phyloP scores from a whole-genome alignment of 2,329 filamentous ascomycete genomes.

The Fusarium sp. region DNA sequence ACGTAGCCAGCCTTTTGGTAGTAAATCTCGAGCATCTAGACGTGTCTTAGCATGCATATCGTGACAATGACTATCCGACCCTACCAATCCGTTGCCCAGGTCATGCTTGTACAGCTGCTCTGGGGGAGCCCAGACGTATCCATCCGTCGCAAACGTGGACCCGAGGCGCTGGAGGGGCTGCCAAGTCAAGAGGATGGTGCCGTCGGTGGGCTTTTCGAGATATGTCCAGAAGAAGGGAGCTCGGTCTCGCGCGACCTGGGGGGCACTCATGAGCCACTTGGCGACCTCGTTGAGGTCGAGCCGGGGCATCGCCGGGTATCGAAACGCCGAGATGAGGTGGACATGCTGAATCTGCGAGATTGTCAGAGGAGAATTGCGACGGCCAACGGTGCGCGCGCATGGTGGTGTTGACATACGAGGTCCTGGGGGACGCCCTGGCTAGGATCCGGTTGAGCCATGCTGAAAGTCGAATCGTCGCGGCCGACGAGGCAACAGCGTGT shows the following conservation, averaged over 20 bases:
- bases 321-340: slow-evolving; percentile 86
- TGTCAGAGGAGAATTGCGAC: slow-evolving; percentile 34
- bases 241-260: slow-evolving; percentile 85
- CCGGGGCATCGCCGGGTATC: slow-evolving; percentile 79
- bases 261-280: slow-evolving; percentile 85
- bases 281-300: slow-evolving; percentile 82
- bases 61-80: slow-evolving; percentile 33
- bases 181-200: slow-evolving; percentile 88
- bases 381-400: not conserved
- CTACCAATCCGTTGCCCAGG: slow-evolving; percentile 69
- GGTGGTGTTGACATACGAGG: slow-evolving; percentile 48
- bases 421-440: slow-evolving; percentile 58
- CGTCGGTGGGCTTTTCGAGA: slow-evolving; percentile 83
- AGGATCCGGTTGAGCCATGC: slow-evolving; percentile 56
- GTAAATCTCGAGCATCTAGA: slow-evolving; percentile 87
- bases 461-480: slow-evolving; percentile 40
- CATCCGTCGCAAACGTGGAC: slow-evolving; percentile 87
- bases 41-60: slow-evolving; percentile 22
- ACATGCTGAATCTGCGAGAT: slow-evolving; percentile 80
- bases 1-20: slow-evolving; percentile 85
- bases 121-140: slow-evolving; percentile 88
- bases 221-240: slow-evolving; percentile 95
- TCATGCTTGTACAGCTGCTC: slow-evolving; percentile 84
- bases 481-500: slow-evolving; percentile 20
- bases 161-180: slow-evolving; percentile 80